Base-by-base conservation (phyloP, 1,284 basidiomycete genomes). In the Neonothopanus nambi region DNA sequence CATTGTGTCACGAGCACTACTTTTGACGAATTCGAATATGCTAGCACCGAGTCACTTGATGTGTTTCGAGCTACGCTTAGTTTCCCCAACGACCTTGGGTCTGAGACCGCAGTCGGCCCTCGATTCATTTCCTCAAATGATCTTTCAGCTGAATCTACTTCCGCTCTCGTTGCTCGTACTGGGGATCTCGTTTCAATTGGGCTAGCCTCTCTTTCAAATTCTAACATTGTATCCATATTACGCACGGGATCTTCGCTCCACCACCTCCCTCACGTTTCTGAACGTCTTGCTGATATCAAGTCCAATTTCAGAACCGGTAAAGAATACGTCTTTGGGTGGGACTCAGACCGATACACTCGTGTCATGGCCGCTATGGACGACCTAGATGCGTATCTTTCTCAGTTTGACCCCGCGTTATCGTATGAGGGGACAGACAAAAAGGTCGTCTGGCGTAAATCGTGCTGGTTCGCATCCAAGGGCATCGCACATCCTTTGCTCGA, bases 381-480 rank as follows among this genome's bases (percentile, higher is more conserved):
- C 23, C 47, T 48, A 24, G 47, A 36, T 6, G 18, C 9, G 17
- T 48, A 48, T 23, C 26, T 48, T 17, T 30, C 33, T 0, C 47
- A 48, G 11, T 48, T 48, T 23, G 47, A 48, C 12, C 47, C 47
- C 18, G 47, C 47, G 5, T 23, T 48, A 24, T 48, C 47, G 24
- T 48, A 48, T 24, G 47, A 48, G 26, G 47, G 47, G 11, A 48
- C 47, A 9, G 47, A 48, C 24, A 48, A 48, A 23, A 38, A 28
- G 33, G 47, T 48, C n/a, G n/a, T n/a, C n/a, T n/a, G n/a, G n/a
- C n/a, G n/a, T n/a, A n/a, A n/a, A n/a, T n/a, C n/a, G n/a, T 48
- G 47, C 47, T 48, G 47, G 47, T 48, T 48, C 36, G 47, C 47
- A 17, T 48, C 47, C 30, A 39, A 48, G 24, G 47, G 47, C 20